Percentiles rank a stretch among this genome's conserved stretches.
phyloP scores from a whole-genome alignment of 352 stramenopile species.

The Aphanomyces invadans region DNA sequence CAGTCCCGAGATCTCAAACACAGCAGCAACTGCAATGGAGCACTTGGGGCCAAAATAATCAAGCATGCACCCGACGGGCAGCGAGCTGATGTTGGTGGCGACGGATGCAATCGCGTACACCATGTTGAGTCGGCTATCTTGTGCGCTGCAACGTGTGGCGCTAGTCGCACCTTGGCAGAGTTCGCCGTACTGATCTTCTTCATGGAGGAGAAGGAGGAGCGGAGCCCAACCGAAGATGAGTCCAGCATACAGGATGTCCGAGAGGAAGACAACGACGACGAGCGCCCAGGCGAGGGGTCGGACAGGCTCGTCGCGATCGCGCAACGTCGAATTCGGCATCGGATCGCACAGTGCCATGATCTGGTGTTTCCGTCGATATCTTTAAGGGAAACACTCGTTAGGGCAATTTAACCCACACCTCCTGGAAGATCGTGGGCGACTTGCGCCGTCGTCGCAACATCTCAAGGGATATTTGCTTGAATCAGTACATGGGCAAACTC shows the following conservation, averaged over 20 bases:
- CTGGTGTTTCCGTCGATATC: background rate
- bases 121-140: slow-evolving; percentile 84
- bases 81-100: slow-evolving; percentile 60
- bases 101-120: slow-evolving; percentile 77
- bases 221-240: slow-evolving; percentile 83
- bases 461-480: background rate
- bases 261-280: slow-evolving; percentile 55
- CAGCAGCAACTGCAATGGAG: slow-evolving; percentile 38
- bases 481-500: too few relatives aligned
- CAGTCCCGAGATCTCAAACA: slow-evolving; percentile 62
- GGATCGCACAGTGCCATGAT: background rate
- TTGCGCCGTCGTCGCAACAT: too few relatives aligned
- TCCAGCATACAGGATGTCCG: slow-evolving; percentile 79
- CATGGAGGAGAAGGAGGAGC: slow-evolving; percentile 71
- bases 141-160: slow-evolving; percentile 39
- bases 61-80: slow-evolving; percentile 75
- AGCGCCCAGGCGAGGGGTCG: slow-evolving; percentile 35
- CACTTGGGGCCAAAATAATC: slow-evolving; percentile 58
- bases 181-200: slow-evolving; percentile 76
- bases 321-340: background rate
- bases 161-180: slow-evolving; percentile 36
- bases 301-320: background rate
- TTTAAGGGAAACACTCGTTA: background rate
- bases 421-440: too few relatives aligned
- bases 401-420: background rate